phyloP scores from a whole-genome alignment of 768 basidiomycete species.

The Amanita muscaria region DNA sequence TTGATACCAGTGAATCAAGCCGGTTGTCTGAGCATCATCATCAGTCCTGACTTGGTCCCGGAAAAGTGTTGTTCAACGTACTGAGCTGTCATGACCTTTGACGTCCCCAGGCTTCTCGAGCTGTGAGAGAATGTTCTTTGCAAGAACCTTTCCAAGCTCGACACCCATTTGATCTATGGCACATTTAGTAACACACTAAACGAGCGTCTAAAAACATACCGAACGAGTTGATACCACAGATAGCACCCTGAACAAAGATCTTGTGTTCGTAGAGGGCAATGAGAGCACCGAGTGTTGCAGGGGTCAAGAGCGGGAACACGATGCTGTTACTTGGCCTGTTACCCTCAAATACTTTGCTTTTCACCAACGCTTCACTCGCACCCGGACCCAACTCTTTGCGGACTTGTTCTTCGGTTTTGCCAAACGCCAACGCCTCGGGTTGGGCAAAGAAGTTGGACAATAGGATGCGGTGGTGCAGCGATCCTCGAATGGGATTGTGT shows the following conservation, averaged over 20 bases:
- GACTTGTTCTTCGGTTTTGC: constrained; percentile 91
- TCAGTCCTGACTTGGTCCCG: not conserved
- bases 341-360: constrained; percentile 97
- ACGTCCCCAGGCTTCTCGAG: constrained; percentile 75
- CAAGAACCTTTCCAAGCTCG: constrained; percentile 94
- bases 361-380: constrained; percentile 78
- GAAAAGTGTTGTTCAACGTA: constrained; percentile 25
- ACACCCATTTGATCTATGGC: constrained; percentile 95
- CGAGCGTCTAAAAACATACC: constrained; percentile 36
- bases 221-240: constrained; percentile 99
- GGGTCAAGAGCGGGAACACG: constrained; percentile 89
- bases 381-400: constrained; percentile 53
- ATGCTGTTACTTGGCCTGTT: constrained; percentile 96
- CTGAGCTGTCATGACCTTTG: constrained; percentile 82
- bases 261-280: constrained; percentile 97
- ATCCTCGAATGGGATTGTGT: constrained; percentile 79
- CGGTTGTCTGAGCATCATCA: constrained; percentile 60
- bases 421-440: constrained; percentile 95
- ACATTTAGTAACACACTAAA: not conserved
- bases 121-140: constrained; percentile 91
- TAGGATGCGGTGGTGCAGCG: constrained; percentile 95
- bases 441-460: constrained; percentile 98
- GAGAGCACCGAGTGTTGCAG: constrained; percentile 78
- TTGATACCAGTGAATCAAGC: constrained; percentile 96
- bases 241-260: constrained; percentile 94